Percentiles rank a stretch among this genome's conserved stretches.
Evolutionary conservation across 2,329 filamentous ascomycete species (phyloP).

Genomic region (Scedosporium apiospermum): DNA sequence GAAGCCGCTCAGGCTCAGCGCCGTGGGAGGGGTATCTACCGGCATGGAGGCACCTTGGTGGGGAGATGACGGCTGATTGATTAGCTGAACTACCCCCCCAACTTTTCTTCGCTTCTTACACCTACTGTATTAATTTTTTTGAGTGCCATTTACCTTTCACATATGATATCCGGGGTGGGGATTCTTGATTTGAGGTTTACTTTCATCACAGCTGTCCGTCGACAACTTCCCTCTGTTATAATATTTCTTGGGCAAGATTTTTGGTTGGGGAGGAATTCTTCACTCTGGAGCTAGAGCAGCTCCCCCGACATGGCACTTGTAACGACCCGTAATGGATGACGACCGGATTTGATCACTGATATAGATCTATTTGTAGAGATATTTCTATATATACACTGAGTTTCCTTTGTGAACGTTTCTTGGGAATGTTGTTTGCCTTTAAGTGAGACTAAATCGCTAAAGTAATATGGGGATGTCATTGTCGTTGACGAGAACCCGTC

Average conservation of each 20-base stretch:
- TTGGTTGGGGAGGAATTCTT: not conserved
- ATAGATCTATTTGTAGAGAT: not conserved
- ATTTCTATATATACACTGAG: not conserved
- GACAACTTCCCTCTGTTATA: not conserved
- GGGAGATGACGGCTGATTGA: slow-evolving; percentile 29
- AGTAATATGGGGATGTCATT: no score
- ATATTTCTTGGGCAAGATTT: not conserved
- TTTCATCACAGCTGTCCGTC: slow-evolving; percentile 4
- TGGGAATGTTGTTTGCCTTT: not conserved
- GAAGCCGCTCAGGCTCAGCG: slow-evolving; percentile 32
- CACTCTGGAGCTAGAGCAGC: not conserved
- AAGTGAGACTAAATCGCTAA: not conserved
- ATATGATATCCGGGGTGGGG: not conserved
- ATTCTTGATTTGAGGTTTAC: slow-evolving; percentile 6
- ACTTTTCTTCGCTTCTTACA: slow-evolving; percentile 6
- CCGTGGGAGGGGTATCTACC: slow-evolving; percentile 21
- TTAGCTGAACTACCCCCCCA: not conserved
- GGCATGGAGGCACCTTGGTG: slow-evolving; percentile 24
- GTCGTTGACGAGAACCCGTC: no score
- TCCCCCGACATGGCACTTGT: not conserved
- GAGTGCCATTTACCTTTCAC: not conserved
- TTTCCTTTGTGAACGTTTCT: not conserved
- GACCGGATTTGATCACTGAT: not conserved
- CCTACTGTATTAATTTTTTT: not conserved
- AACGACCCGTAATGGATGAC: not conserved